phyloP scores from a whole-genome alignment of 2,329 filamentous ascomycete genomes.

The Pyrenophora graminea region DNA sequence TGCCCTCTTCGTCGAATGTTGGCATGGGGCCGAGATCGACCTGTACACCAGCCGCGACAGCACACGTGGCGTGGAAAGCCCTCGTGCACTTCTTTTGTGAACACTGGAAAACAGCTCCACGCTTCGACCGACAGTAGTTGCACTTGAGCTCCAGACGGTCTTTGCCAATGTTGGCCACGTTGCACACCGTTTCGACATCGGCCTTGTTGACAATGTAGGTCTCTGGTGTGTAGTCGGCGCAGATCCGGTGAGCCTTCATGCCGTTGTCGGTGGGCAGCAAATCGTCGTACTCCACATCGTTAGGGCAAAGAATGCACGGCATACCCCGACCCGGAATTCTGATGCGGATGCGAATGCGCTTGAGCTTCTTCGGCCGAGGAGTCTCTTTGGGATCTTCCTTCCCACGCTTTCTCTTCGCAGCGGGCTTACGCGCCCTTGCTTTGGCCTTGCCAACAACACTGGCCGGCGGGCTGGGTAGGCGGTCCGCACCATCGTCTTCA shows the following conservation, averaged over 20 bases:
- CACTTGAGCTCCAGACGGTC: conserved; percentile 90
- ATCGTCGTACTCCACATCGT: conserved; percentile 79
- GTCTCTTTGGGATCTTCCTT: conserved; percentile 49
- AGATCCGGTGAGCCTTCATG: conserved; percentile 82
- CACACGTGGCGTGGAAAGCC: conserved; percentile 94
- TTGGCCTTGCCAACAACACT: conserved; percentile 73
- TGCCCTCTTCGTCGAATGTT: conserved; percentile 86
- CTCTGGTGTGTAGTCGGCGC: conserved; percentile 88
- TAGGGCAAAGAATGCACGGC: conserved; percentile 90
- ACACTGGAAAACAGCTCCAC: conserved; percentile 96
- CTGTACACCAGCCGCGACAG: conserved; percentile 86
- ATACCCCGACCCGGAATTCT: conserved; percentile 73
- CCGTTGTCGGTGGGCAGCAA: conserved; percentile 88
- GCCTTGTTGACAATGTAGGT: conserved; percentile 76
- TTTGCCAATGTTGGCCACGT: conserved; percentile 80
- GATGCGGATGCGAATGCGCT: conserved; percentile 71
- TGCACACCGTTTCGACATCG: conserved; percentile 72
- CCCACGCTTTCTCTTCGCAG: conserved; percentile 58
- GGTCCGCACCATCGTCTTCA: conserved; percentile 60
- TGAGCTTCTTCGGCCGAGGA: conserved; percentile 70
- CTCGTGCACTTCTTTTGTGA: conserved; percentile 91
- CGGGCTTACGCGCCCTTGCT: conserved; percentile 72
- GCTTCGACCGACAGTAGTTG: conserved; percentile 90
- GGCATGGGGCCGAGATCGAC: conserved; percentile 85
- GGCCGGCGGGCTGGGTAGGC: conserved; percentile 76